Base-by-base conservation (phyloP, 2,329 filamentous ascomycete genomes). In the Fusarium falciforme region DNA sequence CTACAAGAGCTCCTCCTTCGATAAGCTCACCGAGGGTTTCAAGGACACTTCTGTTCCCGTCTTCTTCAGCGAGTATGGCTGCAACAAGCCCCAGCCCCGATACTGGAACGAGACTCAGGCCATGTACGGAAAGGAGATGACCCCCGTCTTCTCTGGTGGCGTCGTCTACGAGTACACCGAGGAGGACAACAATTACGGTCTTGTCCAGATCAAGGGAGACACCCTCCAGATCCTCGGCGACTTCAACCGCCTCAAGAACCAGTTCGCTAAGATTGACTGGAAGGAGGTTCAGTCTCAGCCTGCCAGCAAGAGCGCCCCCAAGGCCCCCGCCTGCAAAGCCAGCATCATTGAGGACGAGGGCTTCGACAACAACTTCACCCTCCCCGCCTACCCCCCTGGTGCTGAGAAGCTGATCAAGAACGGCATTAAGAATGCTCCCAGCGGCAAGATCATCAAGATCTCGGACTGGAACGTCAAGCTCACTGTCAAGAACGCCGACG, bases 21-120 rank as follows among this genome's bases (percentile, higher is more conserved):
- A 92, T 74, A 83, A 86, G 20, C 85, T 94, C 38, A 90, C 93
- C 57, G 80, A 84, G 3, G 89, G 91, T 80, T 94, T 96, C 85
- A 83, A 86, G 76, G 87, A 87, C 73, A 89, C 88, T 42, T 89
- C 91, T 17, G 88, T 95, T 40, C 93, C 93, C 35, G 87, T 95
- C 77, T 96, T 96, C 87, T 95, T 94, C 86, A 94, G 92, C 73
- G 94, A 96, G 80, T 93, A 88, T 77, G 94, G 94, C 70, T 96
- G 94, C 89, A 96, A 95, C 85, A 85, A 87, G 40, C 89, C 91
- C 16, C 81, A 84, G n/a, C 91, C 93, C 16, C 92, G 94, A 76
- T 83, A 91, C 77, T 96, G 95, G 84, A 92, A 93, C 74, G 94
- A 96, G 83, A 92, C 94, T 14, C 87, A 85, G 64, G 86, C 91